These are phyloP conservation scores for Chlorencoelia australis DNA, from an alignment of 2,329 filamentous ascomycete genomes.

Conservation along the genomic window DNA sequence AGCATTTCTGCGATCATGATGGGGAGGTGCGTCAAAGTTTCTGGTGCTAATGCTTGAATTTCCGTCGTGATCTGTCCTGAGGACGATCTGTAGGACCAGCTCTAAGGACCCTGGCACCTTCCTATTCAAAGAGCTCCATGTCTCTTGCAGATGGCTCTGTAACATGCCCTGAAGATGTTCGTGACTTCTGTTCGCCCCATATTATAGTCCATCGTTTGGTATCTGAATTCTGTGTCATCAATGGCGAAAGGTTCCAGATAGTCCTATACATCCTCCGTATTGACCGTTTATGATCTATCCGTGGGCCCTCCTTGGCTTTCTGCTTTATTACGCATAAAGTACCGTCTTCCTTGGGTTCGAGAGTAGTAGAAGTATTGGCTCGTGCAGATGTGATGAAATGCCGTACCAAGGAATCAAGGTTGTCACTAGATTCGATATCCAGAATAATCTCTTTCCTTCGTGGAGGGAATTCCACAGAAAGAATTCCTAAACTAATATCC, in stretches of 20 bases:
- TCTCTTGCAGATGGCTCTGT: constrained; percentile 24
- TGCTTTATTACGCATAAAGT: too few relatives aligned
- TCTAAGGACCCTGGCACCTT: too few relatives aligned
- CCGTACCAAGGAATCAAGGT: too few relatives aligned
- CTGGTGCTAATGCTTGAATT: too few relatives aligned
- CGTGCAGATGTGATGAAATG: too few relatives aligned
- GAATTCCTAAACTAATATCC: constrained; percentile 32
- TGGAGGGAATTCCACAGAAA: constrained; percentile 7
- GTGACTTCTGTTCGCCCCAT: constrained; percentile 35
- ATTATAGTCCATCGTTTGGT: constrained; percentile 28
- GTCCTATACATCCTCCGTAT: constrained; percentile 39
- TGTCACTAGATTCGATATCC: too few relatives aligned
- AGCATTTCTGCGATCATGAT: too few relatives aligned
- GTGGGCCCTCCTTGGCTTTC: constrained; percentile 3
- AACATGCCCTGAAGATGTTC: constrained; percentile 25
- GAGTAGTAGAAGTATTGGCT: too few relatives aligned
- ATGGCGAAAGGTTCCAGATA: constrained; percentile 36
- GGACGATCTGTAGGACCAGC: too few relatives aligned
- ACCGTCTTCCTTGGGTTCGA: too few relatives aligned
- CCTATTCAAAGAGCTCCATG: constrained; percentile 39
- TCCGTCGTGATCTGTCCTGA: too few relatives aligned
- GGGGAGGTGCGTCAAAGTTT: too few relatives aligned
- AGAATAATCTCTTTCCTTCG: constrained; percentile 15
- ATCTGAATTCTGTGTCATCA: constrained; percentile 28
- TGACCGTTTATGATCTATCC: constrained; percentile 21